Conservation (phyloP, 768 basidiomycete genomes). For the Phlebiopsis flavidoalba region DNA sequence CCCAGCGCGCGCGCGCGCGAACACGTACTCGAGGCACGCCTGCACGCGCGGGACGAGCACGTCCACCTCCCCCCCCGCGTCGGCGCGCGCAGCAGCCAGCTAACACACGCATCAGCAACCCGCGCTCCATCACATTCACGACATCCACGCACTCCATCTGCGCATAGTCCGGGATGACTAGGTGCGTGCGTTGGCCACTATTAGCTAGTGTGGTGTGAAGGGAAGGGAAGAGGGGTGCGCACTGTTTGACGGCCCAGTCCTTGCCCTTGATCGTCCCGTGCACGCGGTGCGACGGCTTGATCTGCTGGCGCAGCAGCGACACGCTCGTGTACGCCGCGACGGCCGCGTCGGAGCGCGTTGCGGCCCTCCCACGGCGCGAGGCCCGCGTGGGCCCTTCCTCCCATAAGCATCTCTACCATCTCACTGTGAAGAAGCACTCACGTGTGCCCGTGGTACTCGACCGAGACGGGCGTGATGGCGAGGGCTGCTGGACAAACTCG, state of each 20-base stretch:
- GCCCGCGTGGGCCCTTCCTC: constrained; percentile 67
- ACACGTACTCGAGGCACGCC: constrained; percentile 70
- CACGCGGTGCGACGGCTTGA: constrained; percentile 69
- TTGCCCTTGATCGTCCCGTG: constrained; percentile 75
- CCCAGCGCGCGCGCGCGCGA: too few species aligned
- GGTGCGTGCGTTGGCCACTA: neutral
- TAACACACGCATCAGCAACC: constrained; percentile 20
- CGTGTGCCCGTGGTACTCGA: constrained; percentile 75
- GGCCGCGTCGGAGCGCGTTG: constrained; percentile 82
- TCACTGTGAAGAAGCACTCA: too few species aligned
- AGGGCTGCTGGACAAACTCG: constrained; percentile 59
- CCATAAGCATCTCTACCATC: neutral
- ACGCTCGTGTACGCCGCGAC: constrained; percentile 80
- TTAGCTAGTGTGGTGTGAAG: neutral
- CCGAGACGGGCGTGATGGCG: constrained; percentile 52
- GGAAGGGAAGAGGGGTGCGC: constrained; percentile 20
- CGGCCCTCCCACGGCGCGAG: constrained; percentile 81
- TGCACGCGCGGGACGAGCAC: constrained; percentile 54
- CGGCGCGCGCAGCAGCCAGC: constrained; percentile 73
- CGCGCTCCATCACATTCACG: neutral
- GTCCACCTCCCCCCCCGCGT: constrained; percentile 52
- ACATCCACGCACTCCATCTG: constrained; percentile 53
- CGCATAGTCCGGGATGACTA: constrained; percentile 82
- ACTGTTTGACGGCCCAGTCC: constrained; percentile 76
- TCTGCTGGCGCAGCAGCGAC: constrained; percentile 76